Evolutionary conservation across 2,329 filamentous ascomycete genomes (phyloP).

Genomic region (Aspergillus alliaceus): DNA sequence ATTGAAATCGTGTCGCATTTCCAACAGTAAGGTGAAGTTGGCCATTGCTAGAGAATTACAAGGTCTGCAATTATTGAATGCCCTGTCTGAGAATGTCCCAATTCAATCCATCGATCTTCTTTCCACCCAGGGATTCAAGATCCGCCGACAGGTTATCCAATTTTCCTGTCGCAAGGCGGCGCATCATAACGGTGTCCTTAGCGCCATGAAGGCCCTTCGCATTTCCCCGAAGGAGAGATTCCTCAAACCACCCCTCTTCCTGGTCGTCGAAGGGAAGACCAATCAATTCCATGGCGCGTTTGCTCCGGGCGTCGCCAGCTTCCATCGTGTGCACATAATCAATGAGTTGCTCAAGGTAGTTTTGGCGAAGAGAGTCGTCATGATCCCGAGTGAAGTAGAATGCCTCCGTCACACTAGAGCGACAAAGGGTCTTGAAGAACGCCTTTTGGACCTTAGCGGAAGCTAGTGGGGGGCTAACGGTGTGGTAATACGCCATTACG

Average conservation of each 20-base stretch:
- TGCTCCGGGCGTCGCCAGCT: slow-evolving; percentile 45
- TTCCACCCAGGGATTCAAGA: slow-evolving; percentile 42
- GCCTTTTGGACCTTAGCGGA: slow-evolving; percentile 61
- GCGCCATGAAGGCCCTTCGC: slow-evolving; percentile 65
- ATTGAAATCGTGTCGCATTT: slow-evolving; percentile 7
- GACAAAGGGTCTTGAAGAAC: slow-evolving; percentile 68
- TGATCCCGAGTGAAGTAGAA: slow-evolving; percentile 71
- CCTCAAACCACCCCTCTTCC: slow-evolving; percentile 74
- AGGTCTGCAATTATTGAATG: slow-evolving; percentile 27
- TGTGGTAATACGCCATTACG: slow-evolving; percentile 75
- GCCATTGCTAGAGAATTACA: slow-evolving; percentile 7
- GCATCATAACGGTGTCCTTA: slow-evolving; percentile 73
- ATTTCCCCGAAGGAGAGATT: slow-evolving; percentile 64
- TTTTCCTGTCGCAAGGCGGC: slow-evolving; percentile 67
- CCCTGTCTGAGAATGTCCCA: slow-evolving; percentile 51
- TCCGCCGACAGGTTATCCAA: slow-evolving; percentile 31
- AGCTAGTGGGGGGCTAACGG: slow-evolving; percentile 71
- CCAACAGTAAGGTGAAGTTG: neutral
- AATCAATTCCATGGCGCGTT: slow-evolving; percentile 67
- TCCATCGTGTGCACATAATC: slow-evolving; percentile 53
- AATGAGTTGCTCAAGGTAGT: slow-evolving; percentile 68
- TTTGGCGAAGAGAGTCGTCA: slow-evolving; percentile 60
- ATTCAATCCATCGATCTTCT: slow-evolving; percentile 51
- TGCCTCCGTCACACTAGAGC: slow-evolving; percentile 68
- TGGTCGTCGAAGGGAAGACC: slow-evolving; percentile 68